Conservation (phyloP, 164 flowering plant genomes). For the Tinospora cordifolia region DNA sequence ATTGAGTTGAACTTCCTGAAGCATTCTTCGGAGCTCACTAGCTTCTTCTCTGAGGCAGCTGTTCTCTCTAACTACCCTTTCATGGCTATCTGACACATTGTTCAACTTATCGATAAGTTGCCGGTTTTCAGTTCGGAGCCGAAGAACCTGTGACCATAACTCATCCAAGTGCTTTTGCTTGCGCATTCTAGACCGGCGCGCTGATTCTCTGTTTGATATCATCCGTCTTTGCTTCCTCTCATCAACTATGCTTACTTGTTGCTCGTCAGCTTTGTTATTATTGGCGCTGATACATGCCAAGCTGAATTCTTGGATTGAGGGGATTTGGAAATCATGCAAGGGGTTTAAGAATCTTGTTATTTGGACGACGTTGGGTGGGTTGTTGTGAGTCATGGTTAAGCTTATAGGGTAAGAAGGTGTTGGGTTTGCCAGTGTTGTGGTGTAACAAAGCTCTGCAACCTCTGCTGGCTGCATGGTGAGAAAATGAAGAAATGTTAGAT, state of each 20-base stretch:
- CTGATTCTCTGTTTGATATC: constrained; percentile 94
- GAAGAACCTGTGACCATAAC: constrained; percentile 81
- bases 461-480: constrained; percentile 31
- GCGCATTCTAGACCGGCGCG: constrained; percentile 85
- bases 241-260: constrained; percentile 49
- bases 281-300: constrained; percentile 33
- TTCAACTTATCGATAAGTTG: constrained; percentile 68
- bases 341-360: constrained; percentile 26
- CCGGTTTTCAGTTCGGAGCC: constrained; percentile 75
- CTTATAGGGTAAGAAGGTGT: constrained; percentile 21
- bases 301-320: constrained; percentile 26
- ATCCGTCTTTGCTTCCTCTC: constrained; percentile 86
- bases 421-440: constrained; percentile 27
- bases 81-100: constrained; percentile 53
- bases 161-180: constrained; percentile 90
- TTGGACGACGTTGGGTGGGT: constrained; percentile 22
- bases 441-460: constrained; percentile 29
- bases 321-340: constrained; percentile 19
- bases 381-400: constrained; percentile 26
- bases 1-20: constrained; percentile 41
- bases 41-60: constrained; percentile 61
- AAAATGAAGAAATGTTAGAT: background rate
- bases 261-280: constrained; percentile 80
- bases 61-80: constrained; percentile 55
- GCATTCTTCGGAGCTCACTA: constrained; percentile 52